A percentile compares a stretch with the other conserved stretches of the same genome.
Conservation (phyloP, 331 rosid genomes). For the Quercus lobata region DNA sequence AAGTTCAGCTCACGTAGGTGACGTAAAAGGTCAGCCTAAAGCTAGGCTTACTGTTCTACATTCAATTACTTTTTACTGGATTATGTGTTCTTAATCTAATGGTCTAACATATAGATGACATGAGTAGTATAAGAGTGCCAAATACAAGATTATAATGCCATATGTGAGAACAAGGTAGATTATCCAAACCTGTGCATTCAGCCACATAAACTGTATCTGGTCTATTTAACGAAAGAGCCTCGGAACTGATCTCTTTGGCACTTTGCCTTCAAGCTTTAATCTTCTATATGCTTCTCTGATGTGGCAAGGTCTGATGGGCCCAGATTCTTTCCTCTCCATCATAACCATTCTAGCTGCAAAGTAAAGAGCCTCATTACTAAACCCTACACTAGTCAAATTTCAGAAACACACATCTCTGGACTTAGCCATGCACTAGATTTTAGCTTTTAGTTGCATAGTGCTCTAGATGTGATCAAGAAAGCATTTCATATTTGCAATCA, state of each 20-base stretch:
- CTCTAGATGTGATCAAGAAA: not conserved
- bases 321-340: constrained; percentile 86
- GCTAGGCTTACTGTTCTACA: not conserved
- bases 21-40: not conserved
- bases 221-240: constrained; percentile 71
- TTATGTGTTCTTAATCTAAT: not conserved
- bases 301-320: constrained; percentile 96
- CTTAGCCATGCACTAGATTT: not conserved
- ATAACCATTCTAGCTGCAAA: constrained; percentile 72
- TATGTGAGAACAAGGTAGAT: not conserved
- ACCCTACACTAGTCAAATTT: not conserved
- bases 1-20: not conserved
- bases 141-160: not conserved
- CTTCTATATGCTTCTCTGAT: constrained; percentile 86
- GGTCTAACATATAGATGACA: not conserved
- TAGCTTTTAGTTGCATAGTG: not conserved
- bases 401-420: not conserved
- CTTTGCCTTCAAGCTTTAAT: constrained; percentile 87
- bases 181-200: constrained; percentile 11
- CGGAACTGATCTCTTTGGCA: constrained; percentile 61
- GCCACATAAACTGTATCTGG: constrained; percentile 10
- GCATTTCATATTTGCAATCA: not conserved
- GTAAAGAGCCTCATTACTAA: not conserved
- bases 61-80: not conserved
- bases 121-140: not conserved